These are phyloP conservation scores for Cercospora citrullina DNA, from an alignment of 2,329 filamentous ascomycete species.

Conservation along the genomic window DNA sequence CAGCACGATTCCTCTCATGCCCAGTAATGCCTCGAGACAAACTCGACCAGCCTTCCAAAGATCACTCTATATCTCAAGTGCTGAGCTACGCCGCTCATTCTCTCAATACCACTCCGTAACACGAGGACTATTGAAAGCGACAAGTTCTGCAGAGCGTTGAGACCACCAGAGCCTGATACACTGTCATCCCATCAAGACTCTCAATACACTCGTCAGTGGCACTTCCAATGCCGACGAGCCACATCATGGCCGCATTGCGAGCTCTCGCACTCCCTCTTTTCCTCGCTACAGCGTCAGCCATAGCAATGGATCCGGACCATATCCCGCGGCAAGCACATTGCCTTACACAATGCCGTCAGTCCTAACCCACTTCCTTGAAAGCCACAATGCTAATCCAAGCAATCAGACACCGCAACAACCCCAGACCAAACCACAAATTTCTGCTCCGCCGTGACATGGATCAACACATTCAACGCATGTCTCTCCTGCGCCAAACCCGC, in stretches of 20 bases:
- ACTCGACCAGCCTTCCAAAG: neutral
- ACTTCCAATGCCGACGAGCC: neutral
- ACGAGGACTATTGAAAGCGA: neutral
- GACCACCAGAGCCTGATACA: neutral
- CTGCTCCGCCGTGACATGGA: neutral
- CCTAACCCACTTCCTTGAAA: neutral
- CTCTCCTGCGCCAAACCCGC: neutral
- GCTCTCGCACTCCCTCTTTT: neutral
- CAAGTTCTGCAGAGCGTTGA: neutral
- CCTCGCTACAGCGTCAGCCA: neutral
- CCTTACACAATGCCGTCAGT: neutral
- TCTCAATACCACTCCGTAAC: neutral
- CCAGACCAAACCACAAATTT: neutral
- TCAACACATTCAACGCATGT: neutral
- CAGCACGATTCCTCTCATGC: neutral
- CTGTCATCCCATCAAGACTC: neutral
- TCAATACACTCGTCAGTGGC: too few relatives aligned
- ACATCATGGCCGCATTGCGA: neutral
- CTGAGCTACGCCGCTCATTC: neutral
- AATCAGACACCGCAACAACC: neutral
- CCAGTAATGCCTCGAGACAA: neutral
- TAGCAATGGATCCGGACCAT: neutral
- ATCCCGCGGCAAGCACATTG: neutral
- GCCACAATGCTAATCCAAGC: neutral
- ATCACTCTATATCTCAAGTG: neutral